Base-by-base conservation (phyloP, 2,329 filamentous ascomycete genomes). In the Ophiostoma fasciatum region DNA sequence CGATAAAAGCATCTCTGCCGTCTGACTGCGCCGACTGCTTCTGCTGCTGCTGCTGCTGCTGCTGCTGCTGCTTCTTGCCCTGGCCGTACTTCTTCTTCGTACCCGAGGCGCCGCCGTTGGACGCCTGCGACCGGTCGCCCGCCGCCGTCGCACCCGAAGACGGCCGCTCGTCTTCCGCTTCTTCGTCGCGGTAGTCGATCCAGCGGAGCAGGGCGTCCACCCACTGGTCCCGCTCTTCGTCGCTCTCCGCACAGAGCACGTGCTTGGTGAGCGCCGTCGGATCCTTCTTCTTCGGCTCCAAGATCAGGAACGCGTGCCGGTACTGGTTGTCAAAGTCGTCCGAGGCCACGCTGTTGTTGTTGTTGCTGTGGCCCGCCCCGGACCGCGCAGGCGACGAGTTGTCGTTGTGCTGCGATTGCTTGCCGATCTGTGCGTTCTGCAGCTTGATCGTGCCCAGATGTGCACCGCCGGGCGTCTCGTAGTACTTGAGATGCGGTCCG, bases 261-360 rank as follows among this genome's bases (percentile, higher is more conserved):
- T 98, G 90, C 45, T 88, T 82, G 18, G 94, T 83, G 36, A 88
- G 70, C 46, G 81, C 85, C 17, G 68, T 77, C 0, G 85, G 85
- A 51, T 98, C 90, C 57, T 94, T 96, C 56, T 85, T 84, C 63
- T 98, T 98, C 2, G 88, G 88, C 52, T 98, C 90, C 35, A 96
- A 56, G 36, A 98, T 82, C 31, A 96, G 64, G 60, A 98, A 98
- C 1, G 90, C 90, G 58, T 98, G 90, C 6, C 90, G 80, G 53
- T 94, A 98, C 54, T 96, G 84, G 50, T 92, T 92, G 41, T 96
- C 90, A 32, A 74, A 61, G 37, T 94, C 85, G 30, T 92, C 84
- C 14, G 73, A 66, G 37, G 57, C 55, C 10, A 37, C 22, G 13
- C 49, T 60, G 15, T n/a, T n/a, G 10, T 12, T 25, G 11, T 13